A percentile compares a stretch with the other conserved stretches of the same genome.
phyloP scores from a whole-genome alignment of 129 eudicot genomes.

The Pulicaria dysenterica region DNA sequence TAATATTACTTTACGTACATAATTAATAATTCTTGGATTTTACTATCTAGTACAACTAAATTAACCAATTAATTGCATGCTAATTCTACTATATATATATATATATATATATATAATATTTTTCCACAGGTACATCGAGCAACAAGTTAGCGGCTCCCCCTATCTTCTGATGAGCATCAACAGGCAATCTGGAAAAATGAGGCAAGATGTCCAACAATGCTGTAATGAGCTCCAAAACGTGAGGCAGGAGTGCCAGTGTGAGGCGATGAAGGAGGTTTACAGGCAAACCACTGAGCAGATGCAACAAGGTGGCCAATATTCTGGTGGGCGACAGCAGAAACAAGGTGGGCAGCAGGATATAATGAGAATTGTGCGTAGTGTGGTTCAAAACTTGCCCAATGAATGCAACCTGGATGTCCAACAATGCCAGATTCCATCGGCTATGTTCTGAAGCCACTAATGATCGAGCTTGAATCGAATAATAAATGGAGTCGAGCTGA shows the following conservation, averaged over 20 bases:
- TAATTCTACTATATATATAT: not conserved
- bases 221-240: constrained; percentile 24
- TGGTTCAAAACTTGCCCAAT: not conserved
- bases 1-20: not conserved
- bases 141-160: not conserved
- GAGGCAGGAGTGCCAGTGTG: not conserved
- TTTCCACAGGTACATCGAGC: not conserved
- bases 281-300: not conserved
- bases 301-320: not conserved
- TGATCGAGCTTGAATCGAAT: no score
- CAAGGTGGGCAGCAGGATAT: not conserved
- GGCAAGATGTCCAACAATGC: constrained; percentile 3
- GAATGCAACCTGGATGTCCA: not conserved
- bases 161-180: not conserved
- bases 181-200: not conserved
- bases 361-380: not conserved
- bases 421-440: not conserved
- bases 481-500: not conserved
- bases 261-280: constrained; percentile 5
- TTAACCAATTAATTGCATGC: not conserved
- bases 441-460: not conserved
- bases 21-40: not conserved
- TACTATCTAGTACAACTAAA: not conserved
- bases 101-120: no score
- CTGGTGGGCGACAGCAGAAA: not conserved